phyloP scores from a whole-genome alignment of 257 asterid species.

The Parsonsia alboflavescens region DNA sequence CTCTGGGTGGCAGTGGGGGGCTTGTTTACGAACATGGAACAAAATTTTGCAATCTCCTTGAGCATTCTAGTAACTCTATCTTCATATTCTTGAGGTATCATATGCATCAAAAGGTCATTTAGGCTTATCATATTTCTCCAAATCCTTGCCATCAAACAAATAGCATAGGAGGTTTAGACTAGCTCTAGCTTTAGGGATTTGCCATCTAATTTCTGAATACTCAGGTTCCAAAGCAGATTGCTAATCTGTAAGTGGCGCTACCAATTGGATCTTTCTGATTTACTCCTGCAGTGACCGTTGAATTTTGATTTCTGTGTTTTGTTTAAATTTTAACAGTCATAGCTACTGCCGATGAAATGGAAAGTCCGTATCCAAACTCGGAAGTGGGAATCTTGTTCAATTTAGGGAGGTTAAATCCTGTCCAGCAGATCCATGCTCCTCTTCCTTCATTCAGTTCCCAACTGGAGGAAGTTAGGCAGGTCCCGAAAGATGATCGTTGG shows the following conservation, averaged over 20 bases:
- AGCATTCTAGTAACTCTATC: slow-evolving; percentile 45
- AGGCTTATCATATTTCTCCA: slow-evolving; percentile 49
- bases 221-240: neutral
- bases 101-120: slow-evolving; percentile 42
- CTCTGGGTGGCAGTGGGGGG: neutral
- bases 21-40: slow-evolving; percentile 38
- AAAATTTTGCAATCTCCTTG: slow-evolving; percentile 50
- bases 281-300: neutral
- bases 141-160: slow-evolving; percentile 53
- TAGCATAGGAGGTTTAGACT: slow-evolving; percentile 39
- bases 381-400: too few species aligned
- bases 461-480: slow-evolving; percentile 20
- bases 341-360: slow-evolving; percentile 23
- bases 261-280: neutral
- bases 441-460: slow-evolving; percentile 13
- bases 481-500: slow-evolving; percentile 16
- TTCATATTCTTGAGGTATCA: slow-evolving; percentile 47
- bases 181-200: slow-evolving; percentile 43
- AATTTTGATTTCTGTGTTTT: neutral
- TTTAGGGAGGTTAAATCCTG: too few species aligned
- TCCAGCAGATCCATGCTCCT: neutral
- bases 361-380: neutral
- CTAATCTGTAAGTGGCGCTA: neutral
- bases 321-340: slow-evolving; percentile 7
- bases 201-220: neutral